These are phyloP conservation scores for Alectoria sarmentosa DNA, from an alignment of 495 filamentous ascomycete species.

Conservation along the genomic window DNA sequence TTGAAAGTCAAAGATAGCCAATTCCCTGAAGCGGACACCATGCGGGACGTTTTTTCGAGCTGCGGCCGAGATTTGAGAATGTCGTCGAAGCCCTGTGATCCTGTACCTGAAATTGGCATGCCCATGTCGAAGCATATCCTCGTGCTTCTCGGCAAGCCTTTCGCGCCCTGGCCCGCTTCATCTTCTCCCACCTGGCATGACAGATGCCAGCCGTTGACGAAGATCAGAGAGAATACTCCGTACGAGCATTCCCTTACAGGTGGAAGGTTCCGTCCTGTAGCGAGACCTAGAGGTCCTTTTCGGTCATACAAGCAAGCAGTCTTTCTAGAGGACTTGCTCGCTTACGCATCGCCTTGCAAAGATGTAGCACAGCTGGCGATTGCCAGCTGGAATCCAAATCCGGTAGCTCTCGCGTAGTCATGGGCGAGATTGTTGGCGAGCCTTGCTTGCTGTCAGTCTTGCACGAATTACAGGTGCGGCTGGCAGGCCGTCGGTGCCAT, in stretches of 20 bases:
- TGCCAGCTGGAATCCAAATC: slow-evolving; percentile 38
- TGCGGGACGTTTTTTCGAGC: background rate
- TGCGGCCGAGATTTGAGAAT: background rate
- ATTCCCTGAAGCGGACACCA: background rate
- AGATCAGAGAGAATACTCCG: slow-evolving; percentile 29
- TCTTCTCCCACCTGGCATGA: slow-evolving; percentile 43
- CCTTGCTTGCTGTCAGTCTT: slow-evolving; percentile 11
- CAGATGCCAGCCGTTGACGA: slow-evolving; percentile 32
- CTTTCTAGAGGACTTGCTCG: slow-evolving; percentile 2
- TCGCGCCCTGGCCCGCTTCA: slow-evolving; percentile 35
- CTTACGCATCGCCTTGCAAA: slow-evolving; percentile 39
- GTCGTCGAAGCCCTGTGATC: background rate
- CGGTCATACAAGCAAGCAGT: background rate
- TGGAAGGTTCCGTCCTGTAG: slow-evolving; percentile 41
- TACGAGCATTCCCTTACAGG: slow-evolving; percentile 39
- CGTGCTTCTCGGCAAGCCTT: slow-evolving; percentile 32
- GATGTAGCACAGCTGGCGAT: slow-evolving; percentile 47
- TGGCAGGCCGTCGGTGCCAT: slow-evolving; percentile 3
- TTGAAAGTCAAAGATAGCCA: background rate
- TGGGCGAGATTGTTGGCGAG: slow-evolving; percentile 31
- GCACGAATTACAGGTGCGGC: background rate
- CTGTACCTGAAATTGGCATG: slow-evolving; percentile 44
- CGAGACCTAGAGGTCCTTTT: slow-evolving; percentile 30
- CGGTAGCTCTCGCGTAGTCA: slow-evolving; percentile 44
- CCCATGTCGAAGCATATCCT: slow-evolving; percentile 34